Evolutionary conservation across 2,329 filamentous ascomycete species (phyloP).

Genomic region (Leptographium lundbergii): DNA sequence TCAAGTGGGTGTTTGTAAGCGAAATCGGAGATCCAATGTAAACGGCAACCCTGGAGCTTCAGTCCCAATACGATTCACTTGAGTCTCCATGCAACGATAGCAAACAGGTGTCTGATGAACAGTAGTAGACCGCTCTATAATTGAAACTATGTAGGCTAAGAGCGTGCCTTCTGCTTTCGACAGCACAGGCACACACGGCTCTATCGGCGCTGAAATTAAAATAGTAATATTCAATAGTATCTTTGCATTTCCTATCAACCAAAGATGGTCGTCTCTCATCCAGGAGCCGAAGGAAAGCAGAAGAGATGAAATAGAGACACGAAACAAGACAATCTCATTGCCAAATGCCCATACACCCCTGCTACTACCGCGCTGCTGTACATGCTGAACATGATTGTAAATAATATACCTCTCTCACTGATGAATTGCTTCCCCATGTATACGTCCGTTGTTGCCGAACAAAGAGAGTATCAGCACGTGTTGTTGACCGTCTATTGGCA

Average conservation of each 20-base stretch:
- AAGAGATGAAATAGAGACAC: neutral
- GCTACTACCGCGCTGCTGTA: neutral
- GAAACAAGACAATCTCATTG: neutral
- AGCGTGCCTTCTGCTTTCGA: too few relatives aligned
- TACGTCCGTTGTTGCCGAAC: neutral
- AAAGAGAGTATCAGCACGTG: neutral
- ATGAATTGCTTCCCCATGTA: neutral
- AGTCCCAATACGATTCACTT: too few relatives aligned
- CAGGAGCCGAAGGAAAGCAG: neutral
- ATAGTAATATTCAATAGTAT: neutral
- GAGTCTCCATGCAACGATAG: too few relatives aligned
- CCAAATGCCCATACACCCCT: neutral
- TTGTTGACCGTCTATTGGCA: neutral
- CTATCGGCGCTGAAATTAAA: neutral
- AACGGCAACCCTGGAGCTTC: too few relatives aligned
- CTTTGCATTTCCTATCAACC: neutral
- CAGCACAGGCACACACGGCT: too few relatives aligned
- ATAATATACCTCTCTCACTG: neutral
- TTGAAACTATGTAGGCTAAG: too few relatives aligned
- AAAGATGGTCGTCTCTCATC: neutral
- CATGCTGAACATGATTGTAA: neutral
- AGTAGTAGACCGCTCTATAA: too few relatives aligned
- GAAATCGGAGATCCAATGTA: too few relatives aligned
- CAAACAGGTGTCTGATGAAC: too few relatives aligned
- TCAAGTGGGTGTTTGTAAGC: too few relatives aligned